Evolutionary conservation across 306 rosid genomes (phyloP).

Genomic region (Echinosophora koreensis): DNA sequence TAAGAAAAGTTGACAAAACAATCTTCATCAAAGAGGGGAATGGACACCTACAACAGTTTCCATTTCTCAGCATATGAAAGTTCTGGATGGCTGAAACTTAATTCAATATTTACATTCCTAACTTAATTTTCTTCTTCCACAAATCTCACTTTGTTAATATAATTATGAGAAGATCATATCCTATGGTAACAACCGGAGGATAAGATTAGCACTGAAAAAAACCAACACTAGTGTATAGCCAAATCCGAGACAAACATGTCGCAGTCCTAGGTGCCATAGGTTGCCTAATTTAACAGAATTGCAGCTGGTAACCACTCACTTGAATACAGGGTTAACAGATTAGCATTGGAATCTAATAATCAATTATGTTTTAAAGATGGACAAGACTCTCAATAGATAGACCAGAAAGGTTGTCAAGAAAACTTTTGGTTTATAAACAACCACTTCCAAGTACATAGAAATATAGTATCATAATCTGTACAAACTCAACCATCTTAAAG

Average conservation of each 20-base stretch:
- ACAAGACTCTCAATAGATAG: slow-evolving; percentile 9
- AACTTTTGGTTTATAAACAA: slow-evolving; percentile 24
- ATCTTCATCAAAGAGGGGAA: slow-evolving; percentile 41
- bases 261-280: slow-evolving; percentile 14
- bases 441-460: slow-evolving; percentile 43
- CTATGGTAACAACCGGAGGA: slow-evolving; percentile 15
- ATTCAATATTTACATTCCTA: slow-evolving; percentile 7
- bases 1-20: slow-evolving; percentile 47
- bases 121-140: background rate
- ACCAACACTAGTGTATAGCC: background rate
- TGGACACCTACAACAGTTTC: slow-evolving; percentile 42
- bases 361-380: slow-evolving; percentile 8
- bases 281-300: slow-evolving; percentile 22
- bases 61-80: slow-evolving; percentile 9
- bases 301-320: slow-evolving; percentile 17
- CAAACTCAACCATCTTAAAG: slow-evolving; percentile 36
- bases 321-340: no score
- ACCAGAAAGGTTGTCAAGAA: background rate
- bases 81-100: slow-evolving; percentile 29
- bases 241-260: slow-evolving; percentile 22
- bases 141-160: background rate
- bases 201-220: slow-evolving; percentile 17
- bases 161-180: no score
- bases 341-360: background rate
- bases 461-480: slow-evolving; percentile 24